Percentiles rank a stretch among this genome's conserved stretches.
These are phyloP conservation scores for Acanthamoeba healyi DNA, from an alignment of 208 protist genomes.

Conservation along the genomic window DNA sequence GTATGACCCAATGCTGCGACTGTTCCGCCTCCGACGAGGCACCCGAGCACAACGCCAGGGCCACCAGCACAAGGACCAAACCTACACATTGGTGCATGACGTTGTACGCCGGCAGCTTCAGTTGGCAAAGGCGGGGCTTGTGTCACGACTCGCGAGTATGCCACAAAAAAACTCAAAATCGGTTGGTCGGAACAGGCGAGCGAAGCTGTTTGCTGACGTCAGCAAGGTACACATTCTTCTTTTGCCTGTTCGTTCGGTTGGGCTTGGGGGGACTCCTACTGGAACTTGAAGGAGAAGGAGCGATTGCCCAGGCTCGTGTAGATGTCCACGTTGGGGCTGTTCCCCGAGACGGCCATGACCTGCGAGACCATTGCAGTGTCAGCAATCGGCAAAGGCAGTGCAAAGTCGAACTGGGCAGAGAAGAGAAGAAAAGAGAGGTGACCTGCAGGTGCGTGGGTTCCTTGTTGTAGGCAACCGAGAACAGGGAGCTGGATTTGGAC, in stretches of 20 bases:
- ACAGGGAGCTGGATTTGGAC: constrained; percentile 9
- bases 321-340: constrained; percentile 35
- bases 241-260: too few relatives aligned
- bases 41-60: not conserved
- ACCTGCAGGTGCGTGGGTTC: constrained; percentile 28
- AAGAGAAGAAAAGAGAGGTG: not conserved
- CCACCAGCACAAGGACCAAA: not conserved
- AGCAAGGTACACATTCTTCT: too few relatives aligned
- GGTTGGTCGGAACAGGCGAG: too few relatives aligned
- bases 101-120: too few relatives aligned
- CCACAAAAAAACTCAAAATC: too few relatives aligned
- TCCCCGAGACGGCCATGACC: not conserved
- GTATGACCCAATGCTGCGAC: not conserved
- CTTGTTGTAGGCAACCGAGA: constrained; percentile 47
- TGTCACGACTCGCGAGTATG: too few relatives aligned
- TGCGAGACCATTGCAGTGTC: not conserved
- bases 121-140: too few relatives aligned
- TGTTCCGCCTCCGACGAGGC: not conserved
- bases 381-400: not conserved
- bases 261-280: not conserved
- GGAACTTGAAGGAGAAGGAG: constrained; percentile 53
- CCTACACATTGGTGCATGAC: not conserved
- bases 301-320: constrained; percentile 22
- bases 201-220: too few relatives aligned
- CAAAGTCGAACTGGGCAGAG: too few relatives aligned